These are phyloP conservation scores for Ceratobasidium sp. DNA, from an alignment of 1,284 basidiomycete genomes.

Conservation along the genomic window DNA sequence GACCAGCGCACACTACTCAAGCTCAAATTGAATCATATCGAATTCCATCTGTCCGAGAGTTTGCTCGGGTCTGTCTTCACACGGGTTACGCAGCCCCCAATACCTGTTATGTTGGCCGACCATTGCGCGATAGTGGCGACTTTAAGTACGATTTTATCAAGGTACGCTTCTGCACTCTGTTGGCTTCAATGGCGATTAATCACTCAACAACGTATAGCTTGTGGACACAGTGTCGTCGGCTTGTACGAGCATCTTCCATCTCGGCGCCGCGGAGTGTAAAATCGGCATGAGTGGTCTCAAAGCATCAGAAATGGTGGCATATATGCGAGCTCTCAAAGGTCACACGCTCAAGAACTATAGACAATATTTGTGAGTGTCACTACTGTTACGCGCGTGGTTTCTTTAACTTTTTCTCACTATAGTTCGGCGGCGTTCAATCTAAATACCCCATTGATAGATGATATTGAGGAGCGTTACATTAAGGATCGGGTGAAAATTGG, in stretches of 20 bases:
- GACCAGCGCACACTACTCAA: too few relatives aligned
- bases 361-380: constrained; percentile 31
- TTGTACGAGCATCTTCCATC: constrained; percentile 20
- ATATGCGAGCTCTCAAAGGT: constrained; percentile 26
- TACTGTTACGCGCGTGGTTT: background rate
- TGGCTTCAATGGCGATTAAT: too few relatives aligned
- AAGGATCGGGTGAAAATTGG: constrained; percentile 3
- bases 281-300: constrained; percentile 21
- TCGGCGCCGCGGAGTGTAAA: constrained; percentile 23
- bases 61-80: constrained; percentile 23
- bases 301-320: constrained; percentile 13
- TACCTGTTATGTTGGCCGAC: constrained; percentile 22
- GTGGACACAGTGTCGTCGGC: constrained; percentile 19
- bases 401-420: background rate
- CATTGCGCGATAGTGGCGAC: constrained; percentile 5
- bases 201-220: too few relatives aligned
- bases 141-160: constrained; percentile 37
- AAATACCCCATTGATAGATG: constrained; percentile 23
- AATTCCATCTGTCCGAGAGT: constrained; percentile 20
- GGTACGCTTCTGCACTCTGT: too few relatives aligned
- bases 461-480: background rate
- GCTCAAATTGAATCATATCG: constrained; percentile 30
- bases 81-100: constrained; percentile 1
- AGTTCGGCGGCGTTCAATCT: constrained; percentile 35
- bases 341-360: constrained; percentile 31